A percentile compares a stretch with the other conserved stretches of the same genome.
phyloP scores from a whole-genome alignment of 208 protist species.

The Trypanosoma platydactyli region DNA sequence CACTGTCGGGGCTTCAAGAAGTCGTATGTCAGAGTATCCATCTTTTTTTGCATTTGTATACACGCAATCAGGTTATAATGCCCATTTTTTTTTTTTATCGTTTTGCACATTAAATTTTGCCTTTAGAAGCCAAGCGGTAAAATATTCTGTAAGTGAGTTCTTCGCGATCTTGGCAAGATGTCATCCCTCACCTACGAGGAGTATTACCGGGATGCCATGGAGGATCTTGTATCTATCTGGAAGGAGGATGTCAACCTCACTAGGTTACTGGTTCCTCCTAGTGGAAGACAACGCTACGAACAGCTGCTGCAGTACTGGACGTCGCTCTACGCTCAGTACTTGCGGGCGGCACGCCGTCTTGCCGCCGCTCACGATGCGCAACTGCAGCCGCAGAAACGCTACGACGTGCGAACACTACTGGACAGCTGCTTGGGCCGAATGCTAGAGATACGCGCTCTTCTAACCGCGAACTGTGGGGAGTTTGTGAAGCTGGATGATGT shows the following conservation, averaged over 20 bases:
- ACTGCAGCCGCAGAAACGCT: constrained; percentile 93
- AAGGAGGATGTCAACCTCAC: constrained; percentile 60
- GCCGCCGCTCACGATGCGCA: constrained; percentile 86
- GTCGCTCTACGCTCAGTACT: constrained; percentile 91
- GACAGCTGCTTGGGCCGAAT: constrained; percentile 92
- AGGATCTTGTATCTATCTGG: constrained; percentile 65
- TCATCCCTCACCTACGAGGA: constrained; percentile 77
- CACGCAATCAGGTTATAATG: background rate
- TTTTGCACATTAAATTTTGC: too few species aligned
- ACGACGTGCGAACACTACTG: constrained; percentile 88
- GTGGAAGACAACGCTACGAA: constrained; percentile 47
- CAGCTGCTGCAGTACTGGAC: constrained; percentile 80
- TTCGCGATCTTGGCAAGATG: constrained; percentile 38
- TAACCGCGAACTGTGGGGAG: constrained; percentile 82
- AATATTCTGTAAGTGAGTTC: background rate
- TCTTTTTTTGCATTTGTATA: background rate
- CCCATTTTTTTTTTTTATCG: too few species aligned
- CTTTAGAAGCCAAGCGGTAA: too few species aligned
- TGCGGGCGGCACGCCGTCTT: constrained; percentile 81
- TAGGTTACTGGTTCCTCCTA: constrained; percentile 35
- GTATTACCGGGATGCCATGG: constrained; percentile 75
- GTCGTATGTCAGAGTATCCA: too few species aligned
- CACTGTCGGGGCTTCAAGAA: too few species aligned
- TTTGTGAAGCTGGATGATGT: constrained; percentile 87
- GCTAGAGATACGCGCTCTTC: constrained; percentile 86